Percentiles rank a stretch among this genome's conserved stretches.
Conservation (phyloP, 176 grass and related monocot species). For the Melocanna baccifera region DNA sequence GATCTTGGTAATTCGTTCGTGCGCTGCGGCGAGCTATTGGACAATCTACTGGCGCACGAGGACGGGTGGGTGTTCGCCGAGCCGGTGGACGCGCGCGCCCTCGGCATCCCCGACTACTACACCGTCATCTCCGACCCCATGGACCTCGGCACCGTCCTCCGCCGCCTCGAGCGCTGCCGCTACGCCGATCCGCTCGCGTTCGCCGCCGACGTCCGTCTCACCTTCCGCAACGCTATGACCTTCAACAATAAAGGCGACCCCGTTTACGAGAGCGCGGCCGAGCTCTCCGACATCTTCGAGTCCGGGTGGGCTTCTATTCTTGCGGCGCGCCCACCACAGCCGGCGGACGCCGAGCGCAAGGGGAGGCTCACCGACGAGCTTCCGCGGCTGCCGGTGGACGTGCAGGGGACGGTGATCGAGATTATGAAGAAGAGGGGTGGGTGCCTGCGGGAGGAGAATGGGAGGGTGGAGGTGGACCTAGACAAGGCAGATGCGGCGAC, state of each 20-base stretch:
- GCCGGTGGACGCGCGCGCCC: constrained; percentile 64
- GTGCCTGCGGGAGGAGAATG: constrained; percentile 28
- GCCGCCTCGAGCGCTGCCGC: constrained; percentile 50
- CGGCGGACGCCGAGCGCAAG: constrained; percentile 9
- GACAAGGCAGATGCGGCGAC: constrained; percentile 41
- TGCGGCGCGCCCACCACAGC: neutral
- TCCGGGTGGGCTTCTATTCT: constrained; percentile 22
- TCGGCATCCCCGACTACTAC: constrained; percentile 72
- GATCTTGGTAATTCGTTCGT: neutral
- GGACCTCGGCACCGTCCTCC: constrained; percentile 69
- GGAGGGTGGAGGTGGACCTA: constrained; percentile 47
- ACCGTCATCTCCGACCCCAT: constrained; percentile 49
- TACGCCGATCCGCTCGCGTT: constrained; percentile 48
- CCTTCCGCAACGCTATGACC: constrained; percentile 64
- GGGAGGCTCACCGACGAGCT: constrained; percentile 5
- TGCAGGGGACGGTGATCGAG: constrained; percentile 28
- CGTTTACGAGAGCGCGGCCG: constrained; percentile 42
- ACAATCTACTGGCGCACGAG: constrained; percentile 52
- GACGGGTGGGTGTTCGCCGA: constrained; percentile 64
- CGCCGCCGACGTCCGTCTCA: constrained; percentile 61
- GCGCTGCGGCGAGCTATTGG: constrained; percentile 2
- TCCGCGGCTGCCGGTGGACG: constrained; percentile 1
- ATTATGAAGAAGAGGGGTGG: constrained; percentile 36
- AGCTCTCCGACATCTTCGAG: constrained; percentile 46
- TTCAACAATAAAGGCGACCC: constrained; percentile 52